Conservation (phyloP, 306 rosid genomes). For the Hippophae tibetana region DNA sequence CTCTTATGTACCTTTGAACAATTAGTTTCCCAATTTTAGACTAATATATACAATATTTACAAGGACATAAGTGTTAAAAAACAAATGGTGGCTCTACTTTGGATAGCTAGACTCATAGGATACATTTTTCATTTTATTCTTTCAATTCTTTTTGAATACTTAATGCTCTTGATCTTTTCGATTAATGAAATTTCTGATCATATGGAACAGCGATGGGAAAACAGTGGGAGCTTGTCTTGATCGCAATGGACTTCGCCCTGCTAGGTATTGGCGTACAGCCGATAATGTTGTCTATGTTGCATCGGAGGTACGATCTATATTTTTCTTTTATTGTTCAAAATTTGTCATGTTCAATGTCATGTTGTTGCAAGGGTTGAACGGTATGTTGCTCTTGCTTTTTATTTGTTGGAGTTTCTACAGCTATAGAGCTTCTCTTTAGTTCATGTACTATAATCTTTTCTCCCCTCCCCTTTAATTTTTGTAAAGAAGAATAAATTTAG, state of each 20-base stretch:
- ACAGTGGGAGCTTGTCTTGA: constrained; percentile 98
- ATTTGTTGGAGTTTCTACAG: background rate
- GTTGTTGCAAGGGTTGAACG: constrained; percentile 9
- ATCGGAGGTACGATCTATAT: constrained; percentile 71
- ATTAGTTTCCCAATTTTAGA: background rate
- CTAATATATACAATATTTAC: no score
- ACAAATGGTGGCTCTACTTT: no score
- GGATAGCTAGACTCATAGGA: no score
- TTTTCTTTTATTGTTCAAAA: constrained; percentile 8
- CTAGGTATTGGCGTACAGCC: constrained; percentile 97
- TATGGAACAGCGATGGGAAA: constrained; percentile 81
- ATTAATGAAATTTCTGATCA: constrained; percentile 21
- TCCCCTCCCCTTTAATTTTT: no score
- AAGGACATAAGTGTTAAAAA: no score
- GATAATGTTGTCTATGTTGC: constrained; percentile 97
- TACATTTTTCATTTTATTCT: background rate
- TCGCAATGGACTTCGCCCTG: constrained; percentile 97
- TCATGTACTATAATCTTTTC: no score
- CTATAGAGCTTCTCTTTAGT: background rate
- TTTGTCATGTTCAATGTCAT: constrained; percentile 18
- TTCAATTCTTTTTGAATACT: background rate
- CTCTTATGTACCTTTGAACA: no score
- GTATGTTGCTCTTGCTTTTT: constrained; percentile 7
- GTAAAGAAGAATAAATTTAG: no score
- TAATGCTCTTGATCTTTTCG: background rate